Conservation (phyloP, 2,329 filamentous ascomycete species). For the Alternaria metachromatica region DNA sequence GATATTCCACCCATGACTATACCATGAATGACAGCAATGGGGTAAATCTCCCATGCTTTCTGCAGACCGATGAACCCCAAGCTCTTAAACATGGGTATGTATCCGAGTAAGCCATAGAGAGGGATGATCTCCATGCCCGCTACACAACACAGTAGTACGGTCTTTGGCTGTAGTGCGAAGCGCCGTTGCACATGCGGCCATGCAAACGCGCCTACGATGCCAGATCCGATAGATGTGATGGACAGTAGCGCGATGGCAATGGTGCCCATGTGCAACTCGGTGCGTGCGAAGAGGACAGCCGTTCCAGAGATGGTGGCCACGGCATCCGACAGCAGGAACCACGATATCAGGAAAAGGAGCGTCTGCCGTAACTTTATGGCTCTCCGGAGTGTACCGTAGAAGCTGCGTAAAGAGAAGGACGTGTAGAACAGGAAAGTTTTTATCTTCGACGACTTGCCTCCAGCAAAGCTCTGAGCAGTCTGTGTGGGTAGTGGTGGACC, state of each 20-base stretch:
- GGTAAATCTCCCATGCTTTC: constrained; percentile 91
- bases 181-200: constrained; percentile 79
- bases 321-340: constrained; percentile 92
- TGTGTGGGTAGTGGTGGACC: constrained; percentile 72
- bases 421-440: constrained; percentile 68
- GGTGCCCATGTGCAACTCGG: constrained; percentile 83
- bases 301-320: constrained; percentile 95
- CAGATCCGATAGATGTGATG: constrained; percentile 83
- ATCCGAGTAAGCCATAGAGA: constrained; percentile 84
- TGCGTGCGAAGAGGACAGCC: constrained; percentile 91
- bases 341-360: constrained; percentile 78
- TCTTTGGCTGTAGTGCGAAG: constrained; percentile 73
- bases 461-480: constrained; percentile 16
- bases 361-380: constrained; percentile 74
- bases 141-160: constrained; percentile 85
- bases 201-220: constrained; percentile 84
- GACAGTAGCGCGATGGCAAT: constrained; percentile 87
- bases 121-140: constrained; percentile 87
- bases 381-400: constrained; percentile 77
- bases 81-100: constrained; percentile 74
- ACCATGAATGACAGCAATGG: constrained; percentile 83
- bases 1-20: constrained; percentile 87
- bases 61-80: constrained; percentile 82
- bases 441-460: constrained; percentile 14
- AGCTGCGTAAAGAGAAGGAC: constrained; percentile 79